These are phyloP conservation scores for Toxoplasma gondii DNA, from an alignment of 169 alveolate genomes.

Conservation along the genomic window DNA sequence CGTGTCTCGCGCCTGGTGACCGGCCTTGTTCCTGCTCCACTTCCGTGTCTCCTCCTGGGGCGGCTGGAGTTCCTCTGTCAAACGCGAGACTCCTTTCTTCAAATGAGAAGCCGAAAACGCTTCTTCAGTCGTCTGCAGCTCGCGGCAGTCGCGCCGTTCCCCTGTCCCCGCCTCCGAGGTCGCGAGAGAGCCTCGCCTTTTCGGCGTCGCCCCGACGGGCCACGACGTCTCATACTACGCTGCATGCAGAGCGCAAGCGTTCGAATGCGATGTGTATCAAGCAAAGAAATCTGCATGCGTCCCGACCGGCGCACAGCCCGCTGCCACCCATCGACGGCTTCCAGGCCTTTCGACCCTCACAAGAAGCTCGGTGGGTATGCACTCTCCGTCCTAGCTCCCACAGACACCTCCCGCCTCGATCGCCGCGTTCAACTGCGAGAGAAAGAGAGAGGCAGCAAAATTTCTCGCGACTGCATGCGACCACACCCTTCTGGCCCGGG, in stretches of 20 bases:
- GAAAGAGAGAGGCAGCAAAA: too few species aligned
- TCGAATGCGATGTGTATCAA: not conserved
- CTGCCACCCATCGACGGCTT: slow-evolving; percentile 31
- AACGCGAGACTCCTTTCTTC: too few species aligned
- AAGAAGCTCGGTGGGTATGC: slow-evolving; percentile 25
- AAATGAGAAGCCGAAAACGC: too few species aligned
- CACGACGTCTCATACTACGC: not conserved
- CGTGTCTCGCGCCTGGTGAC: not conserved
- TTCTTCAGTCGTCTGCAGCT: too few species aligned
- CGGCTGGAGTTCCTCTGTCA: too few species aligned
- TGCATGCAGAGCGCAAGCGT: too few species aligned
- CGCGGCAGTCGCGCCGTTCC: too few species aligned
- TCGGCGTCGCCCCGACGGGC: not conserved
- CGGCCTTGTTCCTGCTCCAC: too few species aligned
- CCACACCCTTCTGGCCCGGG: not conserved
- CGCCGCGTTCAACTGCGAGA: not conserved
- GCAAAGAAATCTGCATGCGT: slow-evolving; percentile 9
- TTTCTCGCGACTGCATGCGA: not conserved
- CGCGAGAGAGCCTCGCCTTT: not conserved
- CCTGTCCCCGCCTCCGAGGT: too few species aligned
- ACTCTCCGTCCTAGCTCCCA: slow-evolving; percentile 24
- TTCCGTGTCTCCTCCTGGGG: too few species aligned
- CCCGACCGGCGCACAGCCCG: not conserved
- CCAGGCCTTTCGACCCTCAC: slow-evolving; percentile 11
- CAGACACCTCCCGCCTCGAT: slow-evolving; percentile 1